Conservation (phyloP, 1,284 basidiomycete species). For the Marasmius sp. region DNA sequence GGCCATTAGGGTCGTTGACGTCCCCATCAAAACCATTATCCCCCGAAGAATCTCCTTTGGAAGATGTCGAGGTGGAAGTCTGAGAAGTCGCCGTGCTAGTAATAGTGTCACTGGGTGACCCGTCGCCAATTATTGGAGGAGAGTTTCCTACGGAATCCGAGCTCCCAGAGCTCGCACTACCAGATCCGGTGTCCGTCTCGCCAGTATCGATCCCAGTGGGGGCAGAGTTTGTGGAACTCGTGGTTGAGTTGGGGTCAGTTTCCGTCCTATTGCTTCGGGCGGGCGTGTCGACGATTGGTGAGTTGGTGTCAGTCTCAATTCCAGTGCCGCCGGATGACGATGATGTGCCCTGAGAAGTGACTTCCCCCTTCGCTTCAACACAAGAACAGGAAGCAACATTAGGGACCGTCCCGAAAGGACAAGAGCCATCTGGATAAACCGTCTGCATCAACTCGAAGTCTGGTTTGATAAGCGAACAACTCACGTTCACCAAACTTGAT, state of each 20-base stretch:
- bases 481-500: constrained; percentile 36
- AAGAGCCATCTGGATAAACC: constrained; percentile 33
- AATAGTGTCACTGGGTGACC: too few relatives aligned
- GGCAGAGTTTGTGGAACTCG: too few relatives aligned
- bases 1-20: too few relatives aligned
- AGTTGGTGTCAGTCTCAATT: background rate
- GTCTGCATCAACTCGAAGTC: background rate
- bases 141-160: background rate
- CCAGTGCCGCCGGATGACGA: background rate
- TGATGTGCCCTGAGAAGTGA: background rate
- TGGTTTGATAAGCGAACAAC: constrained; percentile 3
- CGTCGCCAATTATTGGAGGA: background rate
- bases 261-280: background rate
- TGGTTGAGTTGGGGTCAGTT: too few relatives aligned
- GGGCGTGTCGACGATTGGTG: too few relatives aligned
- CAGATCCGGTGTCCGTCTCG: too few relatives aligned
- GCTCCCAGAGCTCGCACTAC: too few relatives aligned
- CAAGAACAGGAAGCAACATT: constrained; percentile 35
- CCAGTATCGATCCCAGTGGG: too few relatives aligned
- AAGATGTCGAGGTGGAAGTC: too few relatives aligned
- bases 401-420: constrained; percentile 35
- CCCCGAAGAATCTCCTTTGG: background rate
- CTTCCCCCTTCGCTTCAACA: constrained; percentile 15
- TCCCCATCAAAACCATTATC: too few relatives aligned
- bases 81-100: too few relatives aligned